Percentiles rank a stretch among this genome's conserved stretches.
Conservation (phyloP, 208 protist species). For the Histomonas meleagridis region DNA sequence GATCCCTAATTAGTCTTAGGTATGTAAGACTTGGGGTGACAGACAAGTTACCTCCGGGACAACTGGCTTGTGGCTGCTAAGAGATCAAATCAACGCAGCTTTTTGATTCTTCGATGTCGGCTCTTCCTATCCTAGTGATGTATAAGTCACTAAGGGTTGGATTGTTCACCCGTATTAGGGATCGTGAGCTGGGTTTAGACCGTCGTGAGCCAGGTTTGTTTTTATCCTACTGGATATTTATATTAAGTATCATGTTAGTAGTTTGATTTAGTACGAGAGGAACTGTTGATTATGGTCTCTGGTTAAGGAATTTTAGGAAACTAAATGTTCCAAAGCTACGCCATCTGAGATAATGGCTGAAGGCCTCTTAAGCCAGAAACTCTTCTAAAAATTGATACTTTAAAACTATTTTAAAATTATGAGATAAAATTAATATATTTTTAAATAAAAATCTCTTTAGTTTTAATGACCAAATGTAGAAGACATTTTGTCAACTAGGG, state of each 20-base stretch:
- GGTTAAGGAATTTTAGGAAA: constrained; percentile 59
- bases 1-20: too few relatives aligned
- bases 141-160: constrained; percentile 58
- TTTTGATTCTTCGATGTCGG: constrained; percentile 65
- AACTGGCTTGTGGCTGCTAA: constrained; percentile 68
- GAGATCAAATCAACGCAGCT: constrained; percentile 58
- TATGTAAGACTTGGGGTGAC: too few relatives aligned
- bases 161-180: constrained; percentile 55
- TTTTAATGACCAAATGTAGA: constrained; percentile 41
- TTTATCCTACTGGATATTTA: constrained; percentile 63
- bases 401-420: constrained; percentile 17
- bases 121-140: constrained; percentile 64
- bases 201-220: constrained; percentile 69
- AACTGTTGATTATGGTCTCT: constrained; percentile 57
- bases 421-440: background rate
- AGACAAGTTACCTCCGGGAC: background rate
- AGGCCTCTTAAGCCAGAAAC: constrained; percentile 60
- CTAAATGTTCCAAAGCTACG: constrained; percentile 51
- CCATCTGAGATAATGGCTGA: constrained; percentile 57
- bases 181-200: constrained; percentile 68
- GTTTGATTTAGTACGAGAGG: constrained; percentile 62
- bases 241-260: constrained; percentile 50
- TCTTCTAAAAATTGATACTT: constrained; percentile 48
- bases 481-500: constrained; percentile 45
- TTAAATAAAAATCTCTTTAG: too few relatives aligned